Base-by-base conservation (phyloP, 2,329 filamentous ascomycete genomes). In the Venturiaceae sp. region DNA sequence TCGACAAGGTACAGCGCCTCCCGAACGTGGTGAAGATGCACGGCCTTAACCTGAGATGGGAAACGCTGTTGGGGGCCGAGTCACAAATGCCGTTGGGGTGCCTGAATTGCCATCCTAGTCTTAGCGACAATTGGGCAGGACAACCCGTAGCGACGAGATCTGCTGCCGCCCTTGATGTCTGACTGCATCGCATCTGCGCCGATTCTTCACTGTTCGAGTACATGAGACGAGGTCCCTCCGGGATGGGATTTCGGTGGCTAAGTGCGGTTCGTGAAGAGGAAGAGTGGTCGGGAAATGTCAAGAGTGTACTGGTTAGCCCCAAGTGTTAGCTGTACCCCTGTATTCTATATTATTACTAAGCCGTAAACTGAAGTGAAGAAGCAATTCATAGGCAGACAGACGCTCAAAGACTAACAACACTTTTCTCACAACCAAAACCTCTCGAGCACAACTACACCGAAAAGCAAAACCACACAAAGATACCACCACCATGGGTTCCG, bases 401-500 rank as follows among this genome's bases (percentile, higher is more conserved):
- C 1, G 13, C 14, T 30, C 21, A 52, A 16, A 16, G 11, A 13
- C n/a, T 33, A n/a, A 19, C 7, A 16, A 19, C 3, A 19, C 4
- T 4, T 5, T 33, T n/a, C 50, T 54, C 36, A 11, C 9, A 23
- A 16, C 52, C 3, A 19, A 3, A 54, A 7, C 21, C 30, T 28
- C 19, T 16, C 50, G 8, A n/a, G 9, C 21, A 21, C n/a, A 19
- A 3, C 19, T 30, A 26, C 30, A 16, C 3, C 28, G 13, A 50
- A 50, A 50, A 5, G 5, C n/a, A 26, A 13, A 28, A 26, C 34
- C 37, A 8, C 3, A n/a, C 11, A 21, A 5, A n/a, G 9, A 56
- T 5, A 28, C 19, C 21, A 41, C 16, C 19, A 23, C 11, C 52
- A 85, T 85, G 83, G 90, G 91, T 66, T 96, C 91, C 67, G 88